Evolutionary conservation across 1,284 basidiomycete species (phyloP), one percentile per base, ranked within the genome.

Genomic region (Ganoderma sinense): DNA sequence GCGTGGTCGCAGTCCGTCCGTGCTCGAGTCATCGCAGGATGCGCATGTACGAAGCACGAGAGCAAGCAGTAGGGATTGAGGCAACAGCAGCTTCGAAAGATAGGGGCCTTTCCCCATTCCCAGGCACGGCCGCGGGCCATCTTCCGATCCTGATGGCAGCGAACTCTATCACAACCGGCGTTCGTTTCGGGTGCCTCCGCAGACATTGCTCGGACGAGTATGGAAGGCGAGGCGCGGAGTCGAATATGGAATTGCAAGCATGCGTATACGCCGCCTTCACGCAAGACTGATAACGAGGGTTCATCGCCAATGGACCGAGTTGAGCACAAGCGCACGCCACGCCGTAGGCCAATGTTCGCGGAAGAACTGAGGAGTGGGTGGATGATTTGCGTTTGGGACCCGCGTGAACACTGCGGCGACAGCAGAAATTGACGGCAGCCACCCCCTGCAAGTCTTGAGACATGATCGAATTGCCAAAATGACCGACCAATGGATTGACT

Each of bases 131-230:
- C 56, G 56, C 56, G 36, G 55, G 14, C 16, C 55, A 56, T 33
- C 55, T 33, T 29, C 33, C 56, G 56, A 59, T 39, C 33, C 56
- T 36, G 56, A 59, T 59, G 56, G 4, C 29, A 29, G 7, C 29
- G 8, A 39, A 36, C 56, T 20, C 56, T 59, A 59, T 59, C 36
- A 59, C 56, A 20, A 33, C n/a, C 33, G 13, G 56, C 53, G 53
- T 59, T 39, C 56, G 31, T 59, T 59, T 39, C 56, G 56, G 56
- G 56, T 13, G 56, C 8, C 33, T 13, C 56, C 56, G 56, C 31
- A 39, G 56, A 59, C 56, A 39, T 56, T 56, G 53, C 31, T 33
- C 18, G 18, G 29, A 56, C 29, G 53, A 33, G 29, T 18, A 18
- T 31, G 16, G 53, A 59, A 20, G 2, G n/a, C 5, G 29, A 16